These are phyloP conservation scores for Venturiaceae sp. DNA, from an alignment of 2,329 filamentous ascomycete species.

Conservation along the genomic window DNA sequence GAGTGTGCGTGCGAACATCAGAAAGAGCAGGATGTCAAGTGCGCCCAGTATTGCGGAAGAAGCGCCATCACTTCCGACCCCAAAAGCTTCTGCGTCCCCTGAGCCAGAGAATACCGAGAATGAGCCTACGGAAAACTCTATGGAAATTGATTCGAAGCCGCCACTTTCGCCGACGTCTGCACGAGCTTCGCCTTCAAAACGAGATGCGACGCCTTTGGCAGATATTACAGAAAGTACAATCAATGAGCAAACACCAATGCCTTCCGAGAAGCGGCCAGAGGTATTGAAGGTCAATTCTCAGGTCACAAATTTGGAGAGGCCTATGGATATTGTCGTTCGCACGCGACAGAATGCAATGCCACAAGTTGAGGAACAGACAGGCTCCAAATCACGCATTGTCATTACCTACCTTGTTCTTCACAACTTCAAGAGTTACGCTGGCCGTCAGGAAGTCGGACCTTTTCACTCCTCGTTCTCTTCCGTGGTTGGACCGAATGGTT, in stretches of 20 bases:
- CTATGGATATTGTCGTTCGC: constrained; percentile 89
- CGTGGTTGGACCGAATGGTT: constrained; percentile 94
- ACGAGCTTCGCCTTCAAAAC: constrained; percentile 29
- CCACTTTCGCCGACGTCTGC: neutral
- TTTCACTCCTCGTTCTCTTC: constrained; percentile 97
- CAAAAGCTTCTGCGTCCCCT: constrained; percentile 32
- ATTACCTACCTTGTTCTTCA: constrained; percentile 86
- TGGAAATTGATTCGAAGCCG: neutral
- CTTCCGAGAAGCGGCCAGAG: constrained; percentile 18
- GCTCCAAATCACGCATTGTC: constrained; percentile 77
- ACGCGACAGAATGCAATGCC: constrained; percentile 57
- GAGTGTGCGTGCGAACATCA: constrained; percentile 36
- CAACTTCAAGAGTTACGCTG: constrained; percentile 99
- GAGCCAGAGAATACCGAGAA: constrained; percentile 16
- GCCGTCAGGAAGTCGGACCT: constrained; percentile 86
- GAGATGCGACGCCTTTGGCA: constrained; percentile 51
- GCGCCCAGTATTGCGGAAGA: constrained; percentile 22
- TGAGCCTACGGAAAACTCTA: constrained; percentile 28
- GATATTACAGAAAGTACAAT: constrained; percentile 63
- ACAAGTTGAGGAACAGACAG: constrained; percentile 54
- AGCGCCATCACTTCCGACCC: constrained; percentile 31
- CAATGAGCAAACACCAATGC: constrained; percentile 48
- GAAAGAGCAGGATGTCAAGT: constrained; percentile 31
- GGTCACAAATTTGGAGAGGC: constrained; percentile 71
- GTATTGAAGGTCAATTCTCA: constrained; percentile 66